phyloP scores from a whole-genome alignment of 768 basidiomycete genomes.

The Lactifluus hygrophoroides region DNA sequence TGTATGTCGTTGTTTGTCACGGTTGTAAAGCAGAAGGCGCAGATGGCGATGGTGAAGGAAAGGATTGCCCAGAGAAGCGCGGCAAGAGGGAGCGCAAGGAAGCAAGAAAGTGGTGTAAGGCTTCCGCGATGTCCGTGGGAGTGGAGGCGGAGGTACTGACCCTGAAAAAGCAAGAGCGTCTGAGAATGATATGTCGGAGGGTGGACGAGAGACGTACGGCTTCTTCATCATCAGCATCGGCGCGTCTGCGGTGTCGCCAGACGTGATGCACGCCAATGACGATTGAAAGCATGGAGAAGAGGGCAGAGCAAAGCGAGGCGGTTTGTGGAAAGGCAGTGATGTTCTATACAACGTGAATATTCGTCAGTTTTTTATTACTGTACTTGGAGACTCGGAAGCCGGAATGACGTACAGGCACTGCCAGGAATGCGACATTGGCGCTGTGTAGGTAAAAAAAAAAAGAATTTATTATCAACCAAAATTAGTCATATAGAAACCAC shows the following conservation, averaged over 20 bases:
- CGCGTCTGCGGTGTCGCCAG: conserved; percentile 22
- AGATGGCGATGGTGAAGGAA: neutral
- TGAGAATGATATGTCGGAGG: neutral
- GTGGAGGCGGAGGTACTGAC: neutral
- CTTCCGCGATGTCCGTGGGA: neutral
- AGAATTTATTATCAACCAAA: too few relatives aligned
- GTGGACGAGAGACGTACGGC: conserved; percentile 1
- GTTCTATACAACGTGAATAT: too few relatives aligned
- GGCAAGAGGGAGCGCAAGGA: conserved; percentile 8
- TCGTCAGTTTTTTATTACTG: too few relatives aligned
- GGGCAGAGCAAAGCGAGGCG: conserved; percentile 16
- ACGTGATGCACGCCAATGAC: conserved; percentile 22
- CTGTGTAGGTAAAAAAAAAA: neutral
- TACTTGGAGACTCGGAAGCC: too few relatives aligned
- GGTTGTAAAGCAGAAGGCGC: neutral
- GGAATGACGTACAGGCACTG: neutral
- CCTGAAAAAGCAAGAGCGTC: neutral
- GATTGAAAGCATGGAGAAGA: conserved; percentile 21
- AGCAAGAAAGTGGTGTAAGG: neutral
- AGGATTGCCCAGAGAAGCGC: conserved; percentile 7
- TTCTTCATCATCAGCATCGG: conserved; percentile 12
- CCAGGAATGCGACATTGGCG: conserved; percentile 4
- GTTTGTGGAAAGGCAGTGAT: neutral
- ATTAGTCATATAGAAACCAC: too few relatives aligned
- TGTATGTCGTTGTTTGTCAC: neutral